A percentile compares a stretch with the other conserved stretches of the same genome.
Evolutionary conservation across 2,329 filamentous ascomycete genomes (phyloP).

Genomic region (Fusarium buxicola): DNA sequence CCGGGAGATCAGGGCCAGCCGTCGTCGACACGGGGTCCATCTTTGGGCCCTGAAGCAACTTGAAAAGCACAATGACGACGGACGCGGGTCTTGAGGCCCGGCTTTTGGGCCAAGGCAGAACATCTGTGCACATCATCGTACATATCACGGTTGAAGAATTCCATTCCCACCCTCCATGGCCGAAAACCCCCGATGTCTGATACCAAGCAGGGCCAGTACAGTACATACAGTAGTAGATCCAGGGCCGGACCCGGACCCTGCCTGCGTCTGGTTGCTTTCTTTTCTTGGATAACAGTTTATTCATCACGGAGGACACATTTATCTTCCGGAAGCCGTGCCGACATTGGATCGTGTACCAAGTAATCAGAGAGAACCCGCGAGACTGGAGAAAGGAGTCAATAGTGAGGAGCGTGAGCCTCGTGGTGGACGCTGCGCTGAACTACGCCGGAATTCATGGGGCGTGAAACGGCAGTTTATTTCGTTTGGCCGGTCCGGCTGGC

Average conservation of each 20-base stretch:
- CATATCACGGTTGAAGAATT: constrained; percentile 26
- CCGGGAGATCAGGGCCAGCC: constrained; percentile 39
- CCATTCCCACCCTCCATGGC: constrained; percentile 11
- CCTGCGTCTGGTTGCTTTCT: constrained; percentile 14
- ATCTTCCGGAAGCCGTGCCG: constrained; percentile 31
- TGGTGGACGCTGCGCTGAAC: constrained; percentile 34
- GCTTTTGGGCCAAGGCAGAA: constrained; percentile 13
- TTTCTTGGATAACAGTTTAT: constrained; percentile 20
- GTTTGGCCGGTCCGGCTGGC: constrained; percentile 42
- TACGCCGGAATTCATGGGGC: constrained; percentile 32
- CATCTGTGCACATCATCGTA: constrained; percentile 28
- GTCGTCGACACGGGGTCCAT: constrained; percentile 40
- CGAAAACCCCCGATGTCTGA: constrained; percentile 36
- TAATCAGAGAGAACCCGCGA: constrained; percentile 29
- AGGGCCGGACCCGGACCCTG: constrained; percentile 9
- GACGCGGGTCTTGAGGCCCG: constrained; percentile 18
- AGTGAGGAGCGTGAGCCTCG: constrained; percentile 39
- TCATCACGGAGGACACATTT: too few species aligned
- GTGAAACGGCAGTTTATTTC: constrained; percentile 43
- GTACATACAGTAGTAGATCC: background rate
- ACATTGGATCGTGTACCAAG: constrained; percentile 25
- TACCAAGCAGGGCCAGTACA: constrained; percentile 18
- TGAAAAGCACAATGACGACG: constrained; percentile 38
- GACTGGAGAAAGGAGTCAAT: constrained; percentile 35
- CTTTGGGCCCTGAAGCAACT: constrained; percentile 24